Percentiles rank a stretch among this genome's conserved stretches.
Evolutionary conservation across 306 rosid genomes (phyloP).

Genomic region (Vigna radiata): DNA sequence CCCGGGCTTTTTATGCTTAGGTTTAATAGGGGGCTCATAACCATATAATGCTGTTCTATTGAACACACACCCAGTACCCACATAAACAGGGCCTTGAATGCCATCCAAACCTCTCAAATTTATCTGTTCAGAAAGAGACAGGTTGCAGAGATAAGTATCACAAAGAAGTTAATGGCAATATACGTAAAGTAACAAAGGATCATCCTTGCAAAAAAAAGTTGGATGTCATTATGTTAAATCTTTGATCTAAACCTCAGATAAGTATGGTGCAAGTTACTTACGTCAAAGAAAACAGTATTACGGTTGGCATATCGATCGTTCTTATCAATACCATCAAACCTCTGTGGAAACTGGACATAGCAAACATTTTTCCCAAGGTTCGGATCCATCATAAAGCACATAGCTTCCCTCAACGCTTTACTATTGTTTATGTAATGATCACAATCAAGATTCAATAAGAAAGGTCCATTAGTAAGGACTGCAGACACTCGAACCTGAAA

Average conservation of each 20-base stretch:
- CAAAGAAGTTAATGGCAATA: constrained; percentile 4
- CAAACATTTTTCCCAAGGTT: constrained; percentile 87
- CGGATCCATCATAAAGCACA: constrained; percentile 97
- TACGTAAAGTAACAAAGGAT: constrained; percentile 4
- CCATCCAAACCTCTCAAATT: constrained; percentile 95
- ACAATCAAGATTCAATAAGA: constrained; percentile 96
- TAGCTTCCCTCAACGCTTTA: constrained; percentile 91
- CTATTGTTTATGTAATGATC: constrained; percentile 94
- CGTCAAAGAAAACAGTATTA: constrained; percentile 91
- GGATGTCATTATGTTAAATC: constrained; percentile 13
- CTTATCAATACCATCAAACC: constrained; percentile 90
- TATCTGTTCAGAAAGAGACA: constrained; percentile 60
- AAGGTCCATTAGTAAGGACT: constrained; percentile 90
- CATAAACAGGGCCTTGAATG: constrained; percentile 93
- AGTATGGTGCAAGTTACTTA: constrained; percentile 51
- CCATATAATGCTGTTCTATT: constrained; percentile 92
- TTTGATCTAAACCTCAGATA: constrained; percentile 10
- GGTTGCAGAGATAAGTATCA: constrained; percentile 11
- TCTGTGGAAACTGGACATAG: constrained; percentile 91
- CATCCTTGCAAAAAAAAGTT: constrained; percentile 13
- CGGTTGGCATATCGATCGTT: constrained; percentile 95
- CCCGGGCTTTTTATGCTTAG: constrained; percentile 74
- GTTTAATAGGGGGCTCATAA: constrained; percentile 84
- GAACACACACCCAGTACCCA: constrained; percentile 95
- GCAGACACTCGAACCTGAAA: constrained; percentile 92